Conservation (phyloP, 257 asterid genomes). For the Anisodus acutangulus region DNA sequence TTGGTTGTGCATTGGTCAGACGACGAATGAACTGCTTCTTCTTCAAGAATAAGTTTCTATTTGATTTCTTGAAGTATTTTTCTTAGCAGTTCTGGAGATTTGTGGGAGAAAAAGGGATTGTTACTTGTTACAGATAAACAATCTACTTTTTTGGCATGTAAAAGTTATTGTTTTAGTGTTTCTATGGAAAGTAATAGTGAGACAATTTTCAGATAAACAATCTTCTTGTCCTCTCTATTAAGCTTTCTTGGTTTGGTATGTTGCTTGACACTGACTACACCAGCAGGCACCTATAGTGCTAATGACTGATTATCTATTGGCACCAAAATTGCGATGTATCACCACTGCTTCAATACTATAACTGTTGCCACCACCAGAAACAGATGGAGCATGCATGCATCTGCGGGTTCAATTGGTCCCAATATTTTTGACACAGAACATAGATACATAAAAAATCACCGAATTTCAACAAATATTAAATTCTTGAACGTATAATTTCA, state of each 20-base stretch:
- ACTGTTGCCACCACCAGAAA: not conserved
- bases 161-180: not conserved
- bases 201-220: not conserved
- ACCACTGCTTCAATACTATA: not conserved
- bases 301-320: not conserved
- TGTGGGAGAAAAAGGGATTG: constrained; percentile 9
- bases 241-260: not conserved
- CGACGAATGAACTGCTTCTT: not conserved
- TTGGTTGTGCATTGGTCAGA: not conserved
- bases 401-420: too few species aligned
- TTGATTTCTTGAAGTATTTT: constrained; percentile 32
- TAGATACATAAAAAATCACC: not conserved
- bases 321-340: not conserved
- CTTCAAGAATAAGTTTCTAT: constrained; percentile 34
- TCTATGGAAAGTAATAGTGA: not conserved
- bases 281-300: not conserved
- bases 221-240: not conserved
- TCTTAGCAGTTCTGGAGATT: not conserved
- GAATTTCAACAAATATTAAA: not conserved
- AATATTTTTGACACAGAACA: not conserved
- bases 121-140: not conserved
- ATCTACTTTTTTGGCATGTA: not conserved
- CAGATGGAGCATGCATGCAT: too few species aligned
- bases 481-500: not conserved
- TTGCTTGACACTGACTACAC: not conserved